Percentiles rank a stretch among this genome's conserved stretches.
Evolutionary conservation across 208 protist genomes (phyloP).

Genomic region (Trypanosoma avium): DNA sequence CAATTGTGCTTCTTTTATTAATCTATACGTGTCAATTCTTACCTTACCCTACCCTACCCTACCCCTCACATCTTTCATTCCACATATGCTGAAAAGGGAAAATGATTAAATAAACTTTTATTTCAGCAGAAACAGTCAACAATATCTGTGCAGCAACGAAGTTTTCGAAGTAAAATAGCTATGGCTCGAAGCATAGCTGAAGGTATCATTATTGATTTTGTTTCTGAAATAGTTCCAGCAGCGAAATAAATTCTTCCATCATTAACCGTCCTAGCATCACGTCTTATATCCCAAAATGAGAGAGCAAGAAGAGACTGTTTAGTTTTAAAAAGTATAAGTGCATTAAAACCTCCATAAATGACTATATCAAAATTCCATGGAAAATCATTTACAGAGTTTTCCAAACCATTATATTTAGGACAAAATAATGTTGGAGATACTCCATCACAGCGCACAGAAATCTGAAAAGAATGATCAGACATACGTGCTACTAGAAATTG

Average conservation of each 20-base stretch:
- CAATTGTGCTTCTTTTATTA: too few relatives aligned
- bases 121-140: conserved; percentile 37
- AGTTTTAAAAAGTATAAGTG: conserved; percentile 45
- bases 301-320: conserved; percentile 25
- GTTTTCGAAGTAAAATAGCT: conserved; percentile 26
- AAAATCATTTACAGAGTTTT: neutral
- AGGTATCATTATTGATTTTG: conserved; percentile 29
- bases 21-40: too few relatives aligned
- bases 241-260: conserved; percentile 34
- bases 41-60: too few relatives aligned
- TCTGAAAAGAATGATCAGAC: conserved; percentile 48
- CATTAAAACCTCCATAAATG: conserved; percentile 36
- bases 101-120: conserved; percentile 1
- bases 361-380: conserved; percentile 47
- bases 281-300: conserved; percentile 39
- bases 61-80: too few relatives aligned
- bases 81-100: neutral
- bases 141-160: conserved; percentile 31
- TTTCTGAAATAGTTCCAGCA: conserved; percentile 14
- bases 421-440: conserved; percentile 7
- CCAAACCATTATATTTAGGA: conserved; percentile 15
- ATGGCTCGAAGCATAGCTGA: conserved; percentile 26
- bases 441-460: conserved; percentile 34
- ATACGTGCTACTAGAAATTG: conserved; percentile 35
- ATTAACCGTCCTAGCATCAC: conserved; percentile 19